phyloP scores from a whole-genome alignment of 192 early-diverging fungal species.

The Coemansia sp. region DNA sequence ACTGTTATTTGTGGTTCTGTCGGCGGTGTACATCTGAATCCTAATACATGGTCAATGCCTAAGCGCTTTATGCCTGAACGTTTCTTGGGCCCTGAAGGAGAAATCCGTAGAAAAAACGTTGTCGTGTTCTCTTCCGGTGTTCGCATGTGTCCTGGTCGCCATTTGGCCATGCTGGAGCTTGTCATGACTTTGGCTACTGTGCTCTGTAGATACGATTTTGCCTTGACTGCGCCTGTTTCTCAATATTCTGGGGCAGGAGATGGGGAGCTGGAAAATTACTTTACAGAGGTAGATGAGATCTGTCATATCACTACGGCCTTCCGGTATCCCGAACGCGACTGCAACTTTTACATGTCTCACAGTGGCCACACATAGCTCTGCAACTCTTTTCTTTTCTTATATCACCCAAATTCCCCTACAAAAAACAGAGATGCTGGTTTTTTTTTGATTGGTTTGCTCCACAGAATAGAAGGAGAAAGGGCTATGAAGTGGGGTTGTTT shows the following conservation, averaged over 20 bases:
- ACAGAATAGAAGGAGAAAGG: background rate
- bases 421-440: too few species aligned
- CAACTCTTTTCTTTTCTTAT: too few species aligned
- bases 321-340: constrained; percentile 20
- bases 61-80: constrained; percentile 27
- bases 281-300: constrained; percentile 15
- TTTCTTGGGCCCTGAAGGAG: constrained; percentile 24
- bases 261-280: background rate
- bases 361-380: background rate
- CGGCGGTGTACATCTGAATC: constrained; percentile 26
- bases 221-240: background rate
- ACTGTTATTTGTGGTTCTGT: constrained; percentile 19
- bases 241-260: background rate
- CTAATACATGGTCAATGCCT: constrained; percentile 19
- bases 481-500: background rate
- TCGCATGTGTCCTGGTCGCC: constrained; percentile 28
- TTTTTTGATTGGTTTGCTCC: too few species aligned
- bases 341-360: constrained; percentile 10
- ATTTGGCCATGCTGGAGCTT: constrained; percentile 36
- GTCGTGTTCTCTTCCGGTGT: constrained; percentile 26
- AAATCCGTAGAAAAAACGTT: constrained; percentile 18
- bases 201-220: constrained; percentile 29
- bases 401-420: too few species aligned
- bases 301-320: constrained; percentile 25
- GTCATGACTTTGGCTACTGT: constrained; percentile 16